A percentile compares a stretch with the other conserved stretches of the same genome.
These are phyloP conservation scores for Physaria fendleri DNA, from an alignment of 345 rosid species.

Conservation along the genomic window DNA sequence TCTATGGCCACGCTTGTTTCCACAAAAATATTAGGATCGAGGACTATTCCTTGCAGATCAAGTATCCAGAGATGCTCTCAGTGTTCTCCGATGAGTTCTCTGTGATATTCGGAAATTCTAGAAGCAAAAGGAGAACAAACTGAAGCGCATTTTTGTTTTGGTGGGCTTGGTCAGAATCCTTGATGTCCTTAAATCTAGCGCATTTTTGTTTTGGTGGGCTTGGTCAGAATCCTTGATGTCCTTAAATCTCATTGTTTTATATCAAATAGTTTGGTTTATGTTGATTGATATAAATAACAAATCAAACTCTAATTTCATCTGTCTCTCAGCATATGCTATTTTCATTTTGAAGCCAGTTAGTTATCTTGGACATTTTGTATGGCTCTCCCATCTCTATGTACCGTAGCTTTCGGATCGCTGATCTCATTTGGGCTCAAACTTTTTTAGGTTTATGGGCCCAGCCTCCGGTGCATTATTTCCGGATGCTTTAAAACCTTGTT, in stretches of 20 bases:
- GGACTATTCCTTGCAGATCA: constrained; percentile 27
- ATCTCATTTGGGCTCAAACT: too few relatives aligned
- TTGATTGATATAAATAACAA: too few relatives aligned
- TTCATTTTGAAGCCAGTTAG: too few relatives aligned
- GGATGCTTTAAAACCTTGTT: too few relatives aligned
- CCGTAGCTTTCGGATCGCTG: too few relatives aligned
- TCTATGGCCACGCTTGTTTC: constrained; percentile 19
- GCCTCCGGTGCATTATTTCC: too few relatives aligned
- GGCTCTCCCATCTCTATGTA: too few relatives aligned
- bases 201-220: constrained; percentile 53
- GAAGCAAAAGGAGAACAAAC: not conserved
- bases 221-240: constrained; percentile 25
- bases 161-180: constrained; percentile 36
- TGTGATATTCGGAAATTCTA: constrained; percentile 26
- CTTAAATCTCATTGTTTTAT: constrained; percentile 1
- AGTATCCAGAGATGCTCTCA: constrained; percentile 29
- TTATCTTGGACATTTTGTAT: too few relatives aligned
- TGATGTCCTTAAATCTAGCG: constrained; percentile 23
- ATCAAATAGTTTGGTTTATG: too few relatives aligned
- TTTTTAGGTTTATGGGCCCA: too few relatives aligned
- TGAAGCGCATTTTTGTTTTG: constrained; percentile 34
- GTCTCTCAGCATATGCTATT: too few relatives aligned
- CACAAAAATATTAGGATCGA: constrained; percentile 27
- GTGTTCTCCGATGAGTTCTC: constrained; percentile 13
- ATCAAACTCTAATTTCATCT: too few relatives aligned